phyloP scores from a whole-genome alignment of 2,329 filamentous ascomycete species.

The Septoria linicola region DNA sequence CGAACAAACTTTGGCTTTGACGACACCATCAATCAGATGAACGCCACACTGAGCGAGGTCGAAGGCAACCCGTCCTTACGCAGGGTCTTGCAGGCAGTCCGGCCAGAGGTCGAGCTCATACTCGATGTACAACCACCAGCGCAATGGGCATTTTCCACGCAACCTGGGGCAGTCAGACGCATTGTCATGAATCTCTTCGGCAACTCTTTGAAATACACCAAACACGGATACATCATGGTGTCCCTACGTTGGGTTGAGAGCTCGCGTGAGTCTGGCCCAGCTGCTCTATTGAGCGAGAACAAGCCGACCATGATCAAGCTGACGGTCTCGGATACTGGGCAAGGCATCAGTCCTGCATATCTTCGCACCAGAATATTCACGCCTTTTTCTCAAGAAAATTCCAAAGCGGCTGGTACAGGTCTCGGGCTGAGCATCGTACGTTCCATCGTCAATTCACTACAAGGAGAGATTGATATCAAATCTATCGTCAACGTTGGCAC shows the following conservation, averaged over 20 bases:
- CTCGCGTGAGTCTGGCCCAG: background rate
- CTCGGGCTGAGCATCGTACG: conserved; percentile 65
- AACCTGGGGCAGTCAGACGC: conserved; percentile 44
- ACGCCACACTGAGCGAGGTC: conserved; percentile 1
- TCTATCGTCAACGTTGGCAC: conserved; percentile 30
- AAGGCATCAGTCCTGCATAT: conserved; percentile 64
- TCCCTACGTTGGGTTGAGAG: conserved; percentile 14
- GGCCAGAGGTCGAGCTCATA: conserved; percentile 36
- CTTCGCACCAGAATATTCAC: conserved; percentile 60
- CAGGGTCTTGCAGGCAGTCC: conserved; percentile 20
- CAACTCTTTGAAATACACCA: conserved; percentile 50
- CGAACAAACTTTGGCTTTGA: conserved; percentile 24
- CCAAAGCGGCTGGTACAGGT: conserved; percentile 59
- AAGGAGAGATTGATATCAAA: conserved; percentile 58
- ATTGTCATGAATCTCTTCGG: conserved; percentile 51
- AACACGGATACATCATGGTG: conserved; percentile 42
- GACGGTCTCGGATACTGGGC: conserved; percentile 61
- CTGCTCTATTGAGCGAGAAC: conserved; percentile 17
- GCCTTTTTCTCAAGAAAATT: conserved; percentile 64
- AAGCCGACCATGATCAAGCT: conserved; percentile 21
- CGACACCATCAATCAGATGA: conserved; percentile 8
- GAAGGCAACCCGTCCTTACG: conserved; percentile 11
- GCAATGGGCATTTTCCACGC: conserved; percentile 26
- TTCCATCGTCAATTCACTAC: conserved; percentile 58
- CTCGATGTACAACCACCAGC: conserved; percentile 40